phyloP scores from a whole-genome alignment of 2,329 filamentous ascomycete genomes.

The Cyphellophora attinorum region DNA sequence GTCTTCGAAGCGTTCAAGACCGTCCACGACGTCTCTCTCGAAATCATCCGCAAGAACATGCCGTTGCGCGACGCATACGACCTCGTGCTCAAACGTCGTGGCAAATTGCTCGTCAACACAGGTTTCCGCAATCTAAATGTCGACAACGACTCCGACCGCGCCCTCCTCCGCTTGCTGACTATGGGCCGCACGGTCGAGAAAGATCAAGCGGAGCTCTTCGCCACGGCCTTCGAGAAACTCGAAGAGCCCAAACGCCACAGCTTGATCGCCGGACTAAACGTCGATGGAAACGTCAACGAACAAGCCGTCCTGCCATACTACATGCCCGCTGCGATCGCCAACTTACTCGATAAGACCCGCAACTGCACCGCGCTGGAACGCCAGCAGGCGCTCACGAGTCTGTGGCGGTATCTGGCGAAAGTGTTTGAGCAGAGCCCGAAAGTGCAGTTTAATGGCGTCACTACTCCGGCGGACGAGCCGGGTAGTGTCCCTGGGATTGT shows the following conservation, averaged over 20 bases:
- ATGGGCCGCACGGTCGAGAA: constrained; percentile 26
- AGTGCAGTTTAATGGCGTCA: constrained; percentile 1
- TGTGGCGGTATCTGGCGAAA: constrained; percentile 22
- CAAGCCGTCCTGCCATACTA: constrained; percentile 29
- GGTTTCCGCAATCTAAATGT: constrained; percentile 23
- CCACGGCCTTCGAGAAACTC: constrained; percentile 19
- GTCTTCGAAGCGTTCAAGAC: constrained; percentile 24
- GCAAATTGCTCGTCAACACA: constrained; percentile 18
- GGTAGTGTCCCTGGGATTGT: constrained; percentile 17
- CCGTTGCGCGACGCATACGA: constrained; percentile 25
- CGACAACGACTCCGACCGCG: constrained; percentile 20
- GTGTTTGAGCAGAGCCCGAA: constrained; percentile 15
- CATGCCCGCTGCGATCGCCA: constrained; percentile 26
- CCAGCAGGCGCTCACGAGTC: constrained; percentile 16
- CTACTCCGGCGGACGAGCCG: constrained; percentile 3
- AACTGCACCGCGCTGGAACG: constrained; percentile 14
- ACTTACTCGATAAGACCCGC: constrained; percentile 19
- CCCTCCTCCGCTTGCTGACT: constrained; percentile 26
- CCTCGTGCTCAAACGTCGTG: constrained; percentile 22
- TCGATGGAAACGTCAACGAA: constrained; percentile 25
- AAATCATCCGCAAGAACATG: constrained; percentile 19
- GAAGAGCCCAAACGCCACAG: constrained; percentile 11
- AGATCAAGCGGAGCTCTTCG: constrained; percentile 23
- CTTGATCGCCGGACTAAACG: constrained; percentile 24
- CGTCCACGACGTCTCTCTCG: constrained; percentile 21